Evolutionary conservation across 2,329 filamentous ascomycete species (phyloP), one percentile per base, ranked within the genome.

Genomic region (Aspergillus fructus): DNA sequence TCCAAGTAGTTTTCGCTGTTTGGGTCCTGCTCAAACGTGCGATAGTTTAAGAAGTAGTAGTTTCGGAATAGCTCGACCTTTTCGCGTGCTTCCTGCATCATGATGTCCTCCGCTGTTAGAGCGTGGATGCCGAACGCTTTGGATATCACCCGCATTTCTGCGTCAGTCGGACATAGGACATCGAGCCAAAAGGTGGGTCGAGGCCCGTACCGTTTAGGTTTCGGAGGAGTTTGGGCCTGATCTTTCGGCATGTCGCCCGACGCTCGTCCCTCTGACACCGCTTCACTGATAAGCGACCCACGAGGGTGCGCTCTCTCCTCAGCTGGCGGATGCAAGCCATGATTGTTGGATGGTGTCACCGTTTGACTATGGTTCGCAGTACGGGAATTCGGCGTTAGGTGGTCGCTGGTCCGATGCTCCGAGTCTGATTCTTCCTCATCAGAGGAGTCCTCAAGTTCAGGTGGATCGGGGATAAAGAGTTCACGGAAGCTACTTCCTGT

Each of bases 31-130:
- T 99, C 94, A 70, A 99, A 99, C 0, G 92, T 96, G 15, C 94
- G 89, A 74, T 99, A 99, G 73, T 96, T 97, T 77, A 99, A 91
- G 68, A 99, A 97, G 75, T 99, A 99, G 78, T 99, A 99, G 72
- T 96, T 90, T 34, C 91, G 88, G 80, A 99, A 99, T 1, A 99
- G 82, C 73, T 99, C 94, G 0, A 99, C 94, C 77, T 99, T 99
- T 71, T 99, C 94, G 21, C 94, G 93, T 41, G 93, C 90, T 78
- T 99, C 94, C 73, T 97, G 91, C 79, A 97, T 88, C 83, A 97
- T 89, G 67, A 99, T 97, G 71, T 99, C 94, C 74, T 99, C 94
- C 2, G 91, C 89, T 0, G 94, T 99, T 58, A 99, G 79, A 0
- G 94, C 93, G 76, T 99, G 94, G 59, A 99, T 97, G 15, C 92